These are phyloP conservation scores for Eucalyptus regnans DNA, from an alignment of 345 rosid species.

Conservation along the genomic window DNA sequence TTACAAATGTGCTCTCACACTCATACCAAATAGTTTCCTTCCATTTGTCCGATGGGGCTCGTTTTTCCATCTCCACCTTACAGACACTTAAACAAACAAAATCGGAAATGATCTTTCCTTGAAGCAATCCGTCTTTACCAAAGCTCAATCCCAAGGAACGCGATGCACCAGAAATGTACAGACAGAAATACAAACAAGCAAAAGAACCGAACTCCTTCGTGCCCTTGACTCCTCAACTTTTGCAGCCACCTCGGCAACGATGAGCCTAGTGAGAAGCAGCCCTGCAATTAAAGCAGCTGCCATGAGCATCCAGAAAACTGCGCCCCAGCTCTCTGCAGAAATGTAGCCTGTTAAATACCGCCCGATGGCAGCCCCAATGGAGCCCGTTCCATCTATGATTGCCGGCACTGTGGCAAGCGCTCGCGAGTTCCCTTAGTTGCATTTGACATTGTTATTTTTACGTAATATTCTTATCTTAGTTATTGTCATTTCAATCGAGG, in stretches of 20 bases:
- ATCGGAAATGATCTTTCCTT: too few species aligned
- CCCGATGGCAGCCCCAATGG: conserved; percentile 88
- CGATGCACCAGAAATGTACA: too few species aligned
- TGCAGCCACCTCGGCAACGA: conserved; percentile 62
- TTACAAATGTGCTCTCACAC: too few species aligned
- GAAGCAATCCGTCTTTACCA: too few species aligned
- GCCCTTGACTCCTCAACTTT: conserved; percentile 47
- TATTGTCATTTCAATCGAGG: not conserved
- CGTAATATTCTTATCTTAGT: not conserved
- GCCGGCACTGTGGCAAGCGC: conserved; percentile 92
- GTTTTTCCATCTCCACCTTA: too few species aligned
- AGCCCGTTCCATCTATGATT: conserved; percentile 94
- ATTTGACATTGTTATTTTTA: too few species aligned
- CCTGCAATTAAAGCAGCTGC: conserved; percentile 74
- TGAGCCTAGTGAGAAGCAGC: conserved; percentile 66
- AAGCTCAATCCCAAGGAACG: too few species aligned
- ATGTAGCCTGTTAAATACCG: conserved; percentile 76
- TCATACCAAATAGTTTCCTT: too few species aligned
- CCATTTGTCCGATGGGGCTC: too few species aligned
- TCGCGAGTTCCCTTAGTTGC: conserved; percentile 12
- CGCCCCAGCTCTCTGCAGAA: conserved; percentile 70
- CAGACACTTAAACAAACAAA: too few species aligned
- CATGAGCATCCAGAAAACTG: conserved; percentile 89
- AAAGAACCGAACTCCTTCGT: not conserved
- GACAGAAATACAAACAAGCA: not conserved